A percentile compares a stretch with the other conserved stretches of the same genome.
Evolutionary conservation across 495 filamentous ascomycete species (phyloP).

Genomic region (Aspergillus nanangensis): DNA sequence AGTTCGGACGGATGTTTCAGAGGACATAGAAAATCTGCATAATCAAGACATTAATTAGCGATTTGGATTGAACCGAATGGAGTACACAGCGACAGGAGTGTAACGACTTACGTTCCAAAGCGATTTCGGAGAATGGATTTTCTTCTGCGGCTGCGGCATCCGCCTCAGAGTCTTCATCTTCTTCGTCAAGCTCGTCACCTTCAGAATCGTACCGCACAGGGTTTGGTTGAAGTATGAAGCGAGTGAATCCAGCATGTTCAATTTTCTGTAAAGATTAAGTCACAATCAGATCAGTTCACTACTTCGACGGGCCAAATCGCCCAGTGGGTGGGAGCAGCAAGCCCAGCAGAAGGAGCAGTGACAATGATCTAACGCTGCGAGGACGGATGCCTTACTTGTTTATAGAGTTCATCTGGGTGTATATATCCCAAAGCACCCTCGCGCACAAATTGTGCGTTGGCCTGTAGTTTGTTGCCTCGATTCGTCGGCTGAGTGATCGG

Average conservation of each 20-base stretch:
- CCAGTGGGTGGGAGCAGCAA: background rate
- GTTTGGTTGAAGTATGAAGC: slow-evolving; percentile 79
- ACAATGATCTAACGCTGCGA: too few species aligned
- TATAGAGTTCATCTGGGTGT: slow-evolving; percentile 73
- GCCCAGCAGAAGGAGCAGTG: too few species aligned
- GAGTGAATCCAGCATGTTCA: slow-evolving; percentile 77
- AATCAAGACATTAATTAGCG: background rate
- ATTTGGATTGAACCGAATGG: background rate
- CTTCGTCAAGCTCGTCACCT: slow-evolving; percentile 70
- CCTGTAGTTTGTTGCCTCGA: slow-evolving; percentile 87
- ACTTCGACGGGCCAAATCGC: background rate
- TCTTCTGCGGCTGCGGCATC: slow-evolving; percentile 67
- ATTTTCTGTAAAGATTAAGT: slow-evolving; percentile 52
- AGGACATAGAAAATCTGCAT: slow-evolving; percentile 76
- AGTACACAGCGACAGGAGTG: background rate
- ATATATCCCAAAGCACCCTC: slow-evolving; percentile 69
- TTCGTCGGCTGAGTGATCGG: slow-evolving; percentile 76
- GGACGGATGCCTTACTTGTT: slow-evolving; percentile 55
- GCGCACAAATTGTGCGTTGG: slow-evolving; percentile 72
- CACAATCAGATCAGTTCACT: background rate
- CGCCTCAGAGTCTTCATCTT: slow-evolving; percentile 75
- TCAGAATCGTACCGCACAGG: slow-evolving; percentile 74
- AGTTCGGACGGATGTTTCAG: slow-evolving; percentile 84
- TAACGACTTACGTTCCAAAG: slow-evolving; percentile 67
- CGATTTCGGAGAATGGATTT: slow-evolving; percentile 78